These are phyloP conservation scores for Leucosporidium scottii DNA, from an alignment of 768 basidiomycete genomes.

Conservation along the genomic window DNA sequence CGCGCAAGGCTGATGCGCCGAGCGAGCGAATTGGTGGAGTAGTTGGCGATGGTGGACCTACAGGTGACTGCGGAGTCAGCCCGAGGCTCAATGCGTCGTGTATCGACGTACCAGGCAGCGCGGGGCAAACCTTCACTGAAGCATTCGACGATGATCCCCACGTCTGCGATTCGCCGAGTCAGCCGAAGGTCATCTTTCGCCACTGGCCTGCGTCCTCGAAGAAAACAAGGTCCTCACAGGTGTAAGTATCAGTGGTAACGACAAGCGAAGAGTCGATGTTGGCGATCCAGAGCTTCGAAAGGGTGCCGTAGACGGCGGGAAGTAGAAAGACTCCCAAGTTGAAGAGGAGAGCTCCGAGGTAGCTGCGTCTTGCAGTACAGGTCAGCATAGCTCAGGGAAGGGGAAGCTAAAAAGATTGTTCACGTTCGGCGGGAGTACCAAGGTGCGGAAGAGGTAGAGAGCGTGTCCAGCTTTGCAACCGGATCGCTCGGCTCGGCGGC, in stretches of 20 bases:
- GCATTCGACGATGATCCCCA: slow-evolving; percentile 29
- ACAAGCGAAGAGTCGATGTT: slow-evolving; percentile 30
- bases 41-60: slow-evolving; percentile 22
- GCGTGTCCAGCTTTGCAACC: no score
- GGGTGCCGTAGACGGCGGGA: slow-evolving; percentile 34
- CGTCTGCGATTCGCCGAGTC: slow-evolving; percentile 1
- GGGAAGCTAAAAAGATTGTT: no score
- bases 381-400: no score
- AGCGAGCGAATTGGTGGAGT: neutral
- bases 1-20: slow-evolving; percentile 14
- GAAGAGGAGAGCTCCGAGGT: slow-evolving; percentile 30
- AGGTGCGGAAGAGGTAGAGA: no score
- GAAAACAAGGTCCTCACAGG: neutral
- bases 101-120: slow-evolving; percentile 18
- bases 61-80: no score
- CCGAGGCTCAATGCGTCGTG: no score
- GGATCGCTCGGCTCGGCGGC: no score
- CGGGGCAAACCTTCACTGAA: slow-evolving; percentile 36
- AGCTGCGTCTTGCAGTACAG: neutral
- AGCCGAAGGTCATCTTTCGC: no score
- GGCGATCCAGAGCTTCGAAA: slow-evolving; percentile 35
- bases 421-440: no score
- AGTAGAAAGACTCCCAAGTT: slow-evolving; percentile 31
- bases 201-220: neutral
- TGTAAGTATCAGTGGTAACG: slow-evolving; percentile 24